Base-by-base conservation (phyloP, 1,284 basidiomycete genomes). In the Malassezia globosa region DNA sequence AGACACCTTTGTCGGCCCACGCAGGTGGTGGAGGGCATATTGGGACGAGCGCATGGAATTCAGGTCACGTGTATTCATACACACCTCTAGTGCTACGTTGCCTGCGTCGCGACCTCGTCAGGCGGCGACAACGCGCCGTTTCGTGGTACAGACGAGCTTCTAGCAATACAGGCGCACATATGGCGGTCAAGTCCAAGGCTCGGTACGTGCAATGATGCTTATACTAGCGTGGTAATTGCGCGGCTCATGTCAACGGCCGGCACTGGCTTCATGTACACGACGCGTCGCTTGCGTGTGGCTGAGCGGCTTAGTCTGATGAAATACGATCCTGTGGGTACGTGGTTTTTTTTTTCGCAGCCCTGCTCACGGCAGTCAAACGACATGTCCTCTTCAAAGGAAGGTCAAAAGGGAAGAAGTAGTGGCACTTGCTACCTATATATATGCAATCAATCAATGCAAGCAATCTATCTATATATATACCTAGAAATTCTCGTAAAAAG, bases 321-420 rank as follows among this genome's bases (percentile, higher is more conserved):
- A 53, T 70, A 69, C 51, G 67, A 70, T 31, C 67, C 67, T n/a
- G 58, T 58, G 42, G 61, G 67, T 69, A 54, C 46, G 60, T 60
- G 43, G 48, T 22, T n/a, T n/a, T n/a, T n/a, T n/a, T n/a, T n/a
- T n/a, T n/a, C n/a, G n/a, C n/a, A n/a, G 19, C 27, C 22, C 25
- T 8, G 7, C 33, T 26, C n/a, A 33, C 39, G n/a, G 26, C 48
- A 68, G 65, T 68, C 33, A 58, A 62, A 46, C 64, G 60, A 41
- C 65, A 68, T 34, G 65, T 68, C 19, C 55, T 68, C 7, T 68
- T 68, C 46, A 56, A 63, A 42, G 65, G n/a, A n/a, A 68, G 34
- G 59, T 51, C 26, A 63, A 64, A 44, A 60, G 29, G 60, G n/a
- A 58, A 52, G 7, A 61, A 59, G 38, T 63, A 26, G 54, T 35